phyloP scores from a whole-genome alignment of 106 monocot species.

The Hemerocallis citrina region DNA sequence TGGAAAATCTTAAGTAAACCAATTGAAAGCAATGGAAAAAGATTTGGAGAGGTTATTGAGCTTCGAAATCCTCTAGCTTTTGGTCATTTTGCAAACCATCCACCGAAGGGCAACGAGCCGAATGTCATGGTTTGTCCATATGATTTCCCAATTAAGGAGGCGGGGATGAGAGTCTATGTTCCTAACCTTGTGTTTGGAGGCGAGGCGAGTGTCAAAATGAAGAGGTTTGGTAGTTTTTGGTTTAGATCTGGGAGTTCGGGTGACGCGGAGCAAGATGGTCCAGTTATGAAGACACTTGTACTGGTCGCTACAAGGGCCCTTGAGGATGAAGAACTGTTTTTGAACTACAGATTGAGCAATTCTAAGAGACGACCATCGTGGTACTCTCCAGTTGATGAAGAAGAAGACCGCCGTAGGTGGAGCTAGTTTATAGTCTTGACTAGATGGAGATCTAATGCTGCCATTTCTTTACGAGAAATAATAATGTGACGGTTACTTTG shows the following conservation, averaged over 20 bases:
- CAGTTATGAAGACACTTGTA: conserved; percentile 57
- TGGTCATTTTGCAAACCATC: conserved; percentile 96
- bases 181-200: conserved; percentile 78
- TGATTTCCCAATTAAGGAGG: conserved; percentile 70
- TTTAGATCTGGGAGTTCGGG: conserved; percentile 40
- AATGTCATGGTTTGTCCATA: conserved; percentile 96
- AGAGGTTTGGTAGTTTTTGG: conserved; percentile 82
- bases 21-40: conserved; percentile 9
- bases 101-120: conserved; percentile 44
- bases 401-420: conserved; percentile 90
- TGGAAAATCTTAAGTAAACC: conserved; percentile 81
- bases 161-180: conserved; percentile 65
- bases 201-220: conserved; percentile 54
- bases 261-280: not conserved
- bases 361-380: conserved; percentile 70
- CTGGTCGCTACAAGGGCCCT: conserved; percentile 70
- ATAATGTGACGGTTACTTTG: too few species aligned
- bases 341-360: conserved; percentile 90
- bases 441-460: too few species aligned
- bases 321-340: conserved; percentile 59
- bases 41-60: conserved; percentile 54
- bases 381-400: conserved; percentile 82
- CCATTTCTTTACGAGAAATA: too few species aligned
- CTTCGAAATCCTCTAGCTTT: conserved; percentile 83
- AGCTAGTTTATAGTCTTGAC: too few species aligned